These are phyloP conservation scores for Arthrobotrys sphaeroides DNA, from an alignment of 2,329 filamentous ascomycete genomes.

Conservation along the genomic window DNA sequence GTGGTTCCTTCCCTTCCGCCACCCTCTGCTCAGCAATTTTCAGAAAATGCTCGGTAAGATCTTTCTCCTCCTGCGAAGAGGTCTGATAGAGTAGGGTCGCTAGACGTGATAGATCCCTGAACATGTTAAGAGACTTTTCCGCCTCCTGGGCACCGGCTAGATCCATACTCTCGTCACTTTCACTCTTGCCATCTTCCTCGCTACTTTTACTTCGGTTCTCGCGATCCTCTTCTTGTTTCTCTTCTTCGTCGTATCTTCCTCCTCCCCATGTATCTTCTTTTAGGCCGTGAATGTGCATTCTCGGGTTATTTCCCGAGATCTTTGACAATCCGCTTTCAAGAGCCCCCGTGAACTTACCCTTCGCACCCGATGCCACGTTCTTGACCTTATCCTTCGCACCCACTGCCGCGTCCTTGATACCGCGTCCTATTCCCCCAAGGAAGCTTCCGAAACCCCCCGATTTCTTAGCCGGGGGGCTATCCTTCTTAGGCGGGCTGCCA, in stretches of 20 bases:
- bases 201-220: not conserved
- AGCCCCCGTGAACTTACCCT: not conserved
- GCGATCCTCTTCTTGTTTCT: not conserved
- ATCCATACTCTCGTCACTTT: not conserved
- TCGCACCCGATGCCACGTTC: not conserved
- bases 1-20: no score
- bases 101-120: no score
- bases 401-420: not conserved
- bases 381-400: not conserved
- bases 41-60: no score
- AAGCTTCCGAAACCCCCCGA: no score
- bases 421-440: not conserved
- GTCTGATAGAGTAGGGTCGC: no score
- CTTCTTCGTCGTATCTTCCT: not conserved
- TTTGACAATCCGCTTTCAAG: not conserved
- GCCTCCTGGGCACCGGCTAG: no score
- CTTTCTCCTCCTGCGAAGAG: no score
- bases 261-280: constrained; percentile 3
- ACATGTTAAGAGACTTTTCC: no score
- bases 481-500: not conserved
- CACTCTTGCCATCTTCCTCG: not conserved
- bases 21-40: no score
- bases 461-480: no score
- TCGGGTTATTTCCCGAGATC: not conserved
- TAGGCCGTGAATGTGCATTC: not conserved